Base-by-base conservation (phyloP, 2,329 filamentous ascomycete genomes). In the Pseudocercospora eumusae region DNA sequence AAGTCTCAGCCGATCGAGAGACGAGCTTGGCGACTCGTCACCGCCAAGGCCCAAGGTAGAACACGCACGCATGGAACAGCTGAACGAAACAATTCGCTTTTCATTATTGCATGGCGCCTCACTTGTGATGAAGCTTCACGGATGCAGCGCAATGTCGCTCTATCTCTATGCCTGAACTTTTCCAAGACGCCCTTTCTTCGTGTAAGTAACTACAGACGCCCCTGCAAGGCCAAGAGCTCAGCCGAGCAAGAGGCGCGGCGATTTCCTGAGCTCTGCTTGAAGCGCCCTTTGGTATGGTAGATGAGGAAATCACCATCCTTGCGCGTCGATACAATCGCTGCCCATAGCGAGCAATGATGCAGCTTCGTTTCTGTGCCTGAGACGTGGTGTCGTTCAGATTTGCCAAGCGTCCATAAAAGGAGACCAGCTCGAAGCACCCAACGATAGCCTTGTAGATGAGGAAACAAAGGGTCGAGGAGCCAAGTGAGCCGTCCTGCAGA, bases 191-290 rank as follows among this genome's bases (percentile, higher is more conserved):
- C 23, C 6, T 33, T 33, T 33, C 31, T 33, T 15, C 31, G 31
- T 33, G 15, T 9, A 47, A 21, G 15, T 9, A 47, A 21, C n/a
- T 47, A 47, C 42, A 45, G 10, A 45, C 3, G 18, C 44, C 21
- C 18, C 44, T 20, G 44, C 44, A 47, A 47, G 20, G 47, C 47
- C 47, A 52, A 52, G 47, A 18, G 47, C 47, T 52, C 25, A 31
- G 47, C 47, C 47, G 15, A n/a, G 47, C 21, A 25, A 47, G 44
- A 25, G 20, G 23, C 18, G 18, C 20, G 44, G 44, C 33, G 13
- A 36, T 47, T 10, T 21, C 18, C 18, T 23, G n/a, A 47, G 44
- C 18, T 47, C 11, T 47, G 33, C 33, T 6, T 36, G 33, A 36
- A n/a, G 33, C 33, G 33, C 5, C 3, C 33, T 36, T 36, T 36